phyloP scores from a whole-genome alignment of 257 asterid genomes.

The Petrea volubilis region DNA sequence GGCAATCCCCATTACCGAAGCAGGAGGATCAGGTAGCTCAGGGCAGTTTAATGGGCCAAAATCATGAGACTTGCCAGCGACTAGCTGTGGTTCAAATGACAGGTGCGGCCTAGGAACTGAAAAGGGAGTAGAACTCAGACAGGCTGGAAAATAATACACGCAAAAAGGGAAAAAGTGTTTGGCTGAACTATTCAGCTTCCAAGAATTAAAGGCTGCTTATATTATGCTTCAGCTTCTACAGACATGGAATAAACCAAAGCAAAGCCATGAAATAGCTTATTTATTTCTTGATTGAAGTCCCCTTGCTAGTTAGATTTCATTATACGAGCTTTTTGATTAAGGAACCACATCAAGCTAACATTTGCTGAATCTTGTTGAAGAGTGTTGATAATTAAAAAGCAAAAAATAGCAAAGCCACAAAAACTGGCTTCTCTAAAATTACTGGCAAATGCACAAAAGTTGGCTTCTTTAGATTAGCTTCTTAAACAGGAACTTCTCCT shows the following conservation, averaged over 20 bases:
- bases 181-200: background rate
- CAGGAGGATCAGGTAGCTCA: slow-evolving; percentile 73
- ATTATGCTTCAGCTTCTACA: slow-evolving; percentile 17
- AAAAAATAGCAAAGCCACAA: background rate
- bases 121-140: slow-evolving; percentile 25
- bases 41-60: slow-evolving; percentile 85
- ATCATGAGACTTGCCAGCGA: slow-evolving; percentile 91
- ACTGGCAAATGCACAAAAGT: background rate
- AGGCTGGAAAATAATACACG: background rate
- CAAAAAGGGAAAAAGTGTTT: background rate
- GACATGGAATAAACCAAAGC: background rate
- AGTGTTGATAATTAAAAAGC: background rate
- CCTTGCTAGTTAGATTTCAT: slow-evolving; percentile 7
- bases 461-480: background rate
- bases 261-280: background rate
- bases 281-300: background rate
- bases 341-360: slow-evolving; percentile 12
- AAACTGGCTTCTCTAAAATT: background rate
- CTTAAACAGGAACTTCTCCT: background rate
- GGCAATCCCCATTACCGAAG: slow-evolving; percentile 52
- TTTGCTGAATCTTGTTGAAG: background rate
- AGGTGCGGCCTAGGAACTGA: slow-evolving; percentile 97
- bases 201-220: slow-evolving; percentile 4
- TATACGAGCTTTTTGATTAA: background rate
- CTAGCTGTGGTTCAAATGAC: slow-evolving; percentile 92